Percentiles rank a stretch among this genome's conserved stretches.
Conservation (phyloP, 768 basidiomycete genomes). For the Nidula microcarpa region DNA sequence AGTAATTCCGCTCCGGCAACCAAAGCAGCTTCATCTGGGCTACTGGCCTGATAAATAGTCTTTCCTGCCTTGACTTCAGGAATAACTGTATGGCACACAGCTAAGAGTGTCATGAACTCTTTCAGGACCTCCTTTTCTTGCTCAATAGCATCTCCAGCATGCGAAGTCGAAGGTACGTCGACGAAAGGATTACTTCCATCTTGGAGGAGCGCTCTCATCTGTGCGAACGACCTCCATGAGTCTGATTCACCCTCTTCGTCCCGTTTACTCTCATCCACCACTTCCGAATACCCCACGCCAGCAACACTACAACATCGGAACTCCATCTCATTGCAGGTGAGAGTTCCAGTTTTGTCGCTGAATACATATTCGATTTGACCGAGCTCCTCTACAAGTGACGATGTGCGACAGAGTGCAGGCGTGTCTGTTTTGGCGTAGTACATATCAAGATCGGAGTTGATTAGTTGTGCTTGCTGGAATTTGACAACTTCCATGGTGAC, state of each 20-base stretch:
- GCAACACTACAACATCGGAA: slow-evolving; percentile 88
- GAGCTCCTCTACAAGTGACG: slow-evolving; percentile 95
- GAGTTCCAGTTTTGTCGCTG: slow-evolving; percentile 92
- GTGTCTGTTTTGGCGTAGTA: slow-evolving; percentile 95
- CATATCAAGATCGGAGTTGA: slow-evolving; percentile 99
- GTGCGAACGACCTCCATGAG: slow-evolving; percentile 79
- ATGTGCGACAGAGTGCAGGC: slow-evolving; percentile 96
- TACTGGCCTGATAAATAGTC: slow-evolving; percentile 91
- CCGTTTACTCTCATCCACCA: slow-evolving; percentile 83
- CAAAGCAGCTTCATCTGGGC: slow-evolving; percentile 96
- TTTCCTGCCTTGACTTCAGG: slow-evolving; percentile 90
- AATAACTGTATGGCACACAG: slow-evolving; percentile 98
- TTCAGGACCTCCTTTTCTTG: slow-evolving; percentile 52
- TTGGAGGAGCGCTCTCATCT: slow-evolving; percentile 58
- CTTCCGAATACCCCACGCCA: slow-evolving; percentile 86
- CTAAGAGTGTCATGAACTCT: slow-evolving; percentile 80
- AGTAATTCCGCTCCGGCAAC: slow-evolving; percentile 91
- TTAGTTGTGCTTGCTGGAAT: slow-evolving; percentile 94
- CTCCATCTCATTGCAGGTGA: slow-evolving; percentile 99
- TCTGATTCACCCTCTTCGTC: slow-evolving; percentile 54
- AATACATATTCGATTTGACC: slow-evolving; percentile 98
- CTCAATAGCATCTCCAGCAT: slow-evolving; percentile 17
- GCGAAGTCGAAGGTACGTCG: slow-evolving; percentile 35
- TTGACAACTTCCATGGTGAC: slow-evolving; percentile 99
- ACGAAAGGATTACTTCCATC: slow-evolving; percentile 58